These are phyloP conservation scores for Trichoderma sp. DNA, from an alignment of 2,329 filamentous ascomycete species.

Conservation along the genomic window DNA sequence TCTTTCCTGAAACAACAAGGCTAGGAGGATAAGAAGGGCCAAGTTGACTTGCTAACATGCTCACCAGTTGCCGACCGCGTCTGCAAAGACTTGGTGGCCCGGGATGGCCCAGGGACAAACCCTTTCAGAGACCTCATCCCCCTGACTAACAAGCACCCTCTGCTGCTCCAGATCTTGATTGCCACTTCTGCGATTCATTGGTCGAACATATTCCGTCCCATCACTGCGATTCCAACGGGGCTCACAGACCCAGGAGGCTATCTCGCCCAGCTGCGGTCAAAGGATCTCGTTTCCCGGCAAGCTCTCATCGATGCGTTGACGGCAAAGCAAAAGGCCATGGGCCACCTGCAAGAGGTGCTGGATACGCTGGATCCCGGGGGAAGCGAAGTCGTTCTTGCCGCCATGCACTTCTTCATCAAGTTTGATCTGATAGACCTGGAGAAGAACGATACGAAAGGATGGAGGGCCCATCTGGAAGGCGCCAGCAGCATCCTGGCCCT, in stretches of 20 bases:
- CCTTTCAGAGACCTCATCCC: slow-evolving; percentile 54
- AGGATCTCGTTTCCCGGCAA: slow-evolving; percentile 43
- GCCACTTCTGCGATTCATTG: slow-evolving; percentile 55
- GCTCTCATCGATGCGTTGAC: slow-evolving; percentile 51
- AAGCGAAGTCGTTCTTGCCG: slow-evolving; percentile 52
- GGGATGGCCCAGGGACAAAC: slow-evolving; percentile 50
- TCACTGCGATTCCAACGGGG: slow-evolving; percentile 38
- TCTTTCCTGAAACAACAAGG: background rate
- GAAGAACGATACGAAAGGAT: slow-evolving; percentile 45
- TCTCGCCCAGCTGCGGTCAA: slow-evolving; percentile 43
- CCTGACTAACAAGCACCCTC: slow-evolving; percentile 49
- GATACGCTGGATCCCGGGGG: slow-evolving; percentile 45
- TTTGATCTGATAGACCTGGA: slow-evolving; percentile 55
- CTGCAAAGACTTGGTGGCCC: slow-evolving; percentile 57
- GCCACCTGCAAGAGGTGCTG: slow-evolving; percentile 46
- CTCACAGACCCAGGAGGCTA: slow-evolving; percentile 44
- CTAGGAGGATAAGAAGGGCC: background rate
- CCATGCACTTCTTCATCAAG: slow-evolving; percentile 55
- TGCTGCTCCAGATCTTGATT: slow-evolving; percentile 52
- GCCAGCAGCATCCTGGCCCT: slow-evolving; percentile 48
- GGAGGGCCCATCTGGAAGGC: slow-evolving; percentile 52
- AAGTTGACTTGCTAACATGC: slow-evolving; percentile 19
- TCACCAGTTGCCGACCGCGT: slow-evolving; percentile 51
- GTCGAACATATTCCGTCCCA: slow-evolving; percentile 47
- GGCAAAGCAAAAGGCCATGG: slow-evolving; percentile 52